Percentiles rank a stretch among this genome's conserved stretches.
Conservation (phyloP, 805 yeast genomes). For the Ogataea pini region DNA sequence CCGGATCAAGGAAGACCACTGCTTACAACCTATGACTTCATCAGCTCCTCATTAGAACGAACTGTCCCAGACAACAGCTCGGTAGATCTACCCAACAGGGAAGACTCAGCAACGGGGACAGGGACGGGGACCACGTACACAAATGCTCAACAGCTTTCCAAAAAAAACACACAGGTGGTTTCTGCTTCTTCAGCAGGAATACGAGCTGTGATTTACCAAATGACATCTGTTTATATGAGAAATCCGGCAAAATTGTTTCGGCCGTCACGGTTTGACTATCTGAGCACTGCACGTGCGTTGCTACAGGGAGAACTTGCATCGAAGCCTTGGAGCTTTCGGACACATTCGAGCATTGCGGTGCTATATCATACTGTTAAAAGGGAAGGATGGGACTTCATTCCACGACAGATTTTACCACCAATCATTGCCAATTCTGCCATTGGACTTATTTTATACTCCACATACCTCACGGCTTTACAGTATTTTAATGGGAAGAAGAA, state of each 20-base stretch:
- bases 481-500: constrained; percentile 31
- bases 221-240: constrained; percentile 75
- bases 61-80: too few species aligned
- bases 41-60: constrained; percentile 9
- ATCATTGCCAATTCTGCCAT: constrained; percentile 85
- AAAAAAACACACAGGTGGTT: constrained; percentile 53
- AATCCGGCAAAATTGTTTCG: constrained; percentile 84
- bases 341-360: constrained; percentile 81
- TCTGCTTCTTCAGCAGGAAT: constrained; percentile 85
- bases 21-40: background rate
- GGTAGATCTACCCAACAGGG: too few species aligned
- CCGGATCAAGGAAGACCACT: background rate
- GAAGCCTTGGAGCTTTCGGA: constrained; percentile 55
- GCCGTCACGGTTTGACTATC: constrained; percentile 87
- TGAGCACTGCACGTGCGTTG: constrained; percentile 62
- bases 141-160: constrained; percentile 34
- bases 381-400: constrained; percentile 86
- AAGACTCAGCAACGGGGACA: background rate
- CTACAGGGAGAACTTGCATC: constrained; percentile 45
- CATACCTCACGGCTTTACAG: constrained; percentile 64
- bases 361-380: constrained; percentile 66
- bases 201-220: constrained; percentile 77
- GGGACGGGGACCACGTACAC: background rate
- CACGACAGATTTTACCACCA: constrained; percentile 85
- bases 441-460: constrained; percentile 81